These are phyloP conservation scores for Trichosporon asahii DNA, from an alignment of 1,284 basidiomycete genomes.

Conservation along the genomic window DNA sequence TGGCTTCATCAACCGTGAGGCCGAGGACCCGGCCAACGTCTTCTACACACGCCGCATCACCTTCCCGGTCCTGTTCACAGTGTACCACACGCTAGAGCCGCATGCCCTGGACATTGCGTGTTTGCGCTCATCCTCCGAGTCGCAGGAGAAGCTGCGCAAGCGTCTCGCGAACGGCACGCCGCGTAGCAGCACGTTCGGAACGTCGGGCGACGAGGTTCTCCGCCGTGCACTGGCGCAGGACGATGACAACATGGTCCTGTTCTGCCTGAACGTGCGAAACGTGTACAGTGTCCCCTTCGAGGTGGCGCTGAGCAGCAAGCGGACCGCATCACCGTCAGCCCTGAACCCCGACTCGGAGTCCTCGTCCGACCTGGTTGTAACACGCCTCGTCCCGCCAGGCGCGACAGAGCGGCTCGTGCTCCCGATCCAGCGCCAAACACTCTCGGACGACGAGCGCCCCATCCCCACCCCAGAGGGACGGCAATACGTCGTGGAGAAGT, in stretches of 20 bases:
- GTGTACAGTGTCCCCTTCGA: constrained; percentile 84
- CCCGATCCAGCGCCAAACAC: constrained; percentile 66
- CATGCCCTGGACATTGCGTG: constrained; percentile 72
- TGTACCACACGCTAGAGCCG: constrained; percentile 87
- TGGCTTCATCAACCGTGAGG: constrained; percentile 60
- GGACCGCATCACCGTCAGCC: not conserved
- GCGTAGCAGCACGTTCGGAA: constrained; percentile 16
- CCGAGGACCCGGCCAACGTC: constrained; percentile 26
- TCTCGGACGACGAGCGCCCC: constrained; percentile 62
- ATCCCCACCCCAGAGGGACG: constrained; percentile 81
- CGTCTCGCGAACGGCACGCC: constrained; percentile 12
- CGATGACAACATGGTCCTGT: constrained; percentile 70
- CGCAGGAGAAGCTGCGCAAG: constrained; percentile 6
- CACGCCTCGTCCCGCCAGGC: constrained; percentile 71
- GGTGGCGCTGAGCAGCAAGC: constrained; percentile 64
- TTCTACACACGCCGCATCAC: constrained; percentile 81
- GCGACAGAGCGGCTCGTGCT: constrained; percentile 75
- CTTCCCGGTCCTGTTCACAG: constrained; percentile 81
- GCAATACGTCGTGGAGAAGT: constrained; percentile 86
- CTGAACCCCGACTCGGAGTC: not conserved
- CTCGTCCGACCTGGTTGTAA: constrained; percentile 51
- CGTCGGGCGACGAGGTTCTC: constrained; percentile 35
- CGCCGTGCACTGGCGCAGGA: constrained; percentile 53
- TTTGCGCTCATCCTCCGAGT: constrained; percentile 15
- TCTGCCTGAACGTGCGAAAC: constrained; percentile 82